Percentiles rank a stretch among this genome's conserved stretches.
These are phyloP conservation scores for Fusarium sarcochroum DNA, from an alignment of 2,329 filamentous ascomycete species.

Conservation along the genomic window DNA sequence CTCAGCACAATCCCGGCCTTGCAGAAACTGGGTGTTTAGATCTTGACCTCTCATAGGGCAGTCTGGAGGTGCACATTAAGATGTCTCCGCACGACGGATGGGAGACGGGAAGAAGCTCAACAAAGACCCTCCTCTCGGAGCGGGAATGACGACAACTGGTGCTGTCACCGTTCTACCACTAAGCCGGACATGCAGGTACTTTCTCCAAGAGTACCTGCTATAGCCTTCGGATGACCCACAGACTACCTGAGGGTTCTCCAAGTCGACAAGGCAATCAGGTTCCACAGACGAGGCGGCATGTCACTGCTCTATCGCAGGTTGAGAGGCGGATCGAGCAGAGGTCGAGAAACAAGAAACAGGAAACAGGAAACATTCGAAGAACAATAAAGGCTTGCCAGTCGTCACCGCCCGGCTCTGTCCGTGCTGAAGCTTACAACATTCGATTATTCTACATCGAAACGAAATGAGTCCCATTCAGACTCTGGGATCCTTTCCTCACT, in stretches of 20 bases:
- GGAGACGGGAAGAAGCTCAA: conserved; percentile 24
- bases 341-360: conserved; percentile 14
- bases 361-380: conserved; percentile 13
- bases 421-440: conserved; percentile 10
- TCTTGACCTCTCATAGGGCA: conserved; percentile 16
- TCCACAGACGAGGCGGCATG: conserved; percentile 39
- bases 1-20: conserved; percentile 12
- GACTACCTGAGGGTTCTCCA: conserved; percentile 23
- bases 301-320: conserved; percentile 40
- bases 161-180: conserved; percentile 23
- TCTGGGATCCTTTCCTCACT: neutral
- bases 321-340: conserved; percentile 29
- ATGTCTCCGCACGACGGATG: conserved; percentile 15
- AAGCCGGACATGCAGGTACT: conserved; percentile 26
- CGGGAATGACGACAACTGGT: conserved; percentile 37
- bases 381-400: conserved; percentile 10
- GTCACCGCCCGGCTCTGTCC: conserved; percentile 12
- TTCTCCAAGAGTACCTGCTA: conserved; percentile 11
- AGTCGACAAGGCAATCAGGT: conserved; percentile 37
- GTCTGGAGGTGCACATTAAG: conserved; percentile 1
- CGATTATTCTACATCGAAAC: conserved; percentile 5
- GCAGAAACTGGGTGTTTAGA: conserved; percentile 6
- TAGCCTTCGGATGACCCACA: conserved; percentile 28
- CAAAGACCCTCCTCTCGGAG: conserved; percentile 3
- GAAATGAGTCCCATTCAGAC: neutral